These are phyloP conservation scores for Carpinus fangiana DNA, from an alignment of 306 rosid species.

Conservation along the genomic window DNA sequence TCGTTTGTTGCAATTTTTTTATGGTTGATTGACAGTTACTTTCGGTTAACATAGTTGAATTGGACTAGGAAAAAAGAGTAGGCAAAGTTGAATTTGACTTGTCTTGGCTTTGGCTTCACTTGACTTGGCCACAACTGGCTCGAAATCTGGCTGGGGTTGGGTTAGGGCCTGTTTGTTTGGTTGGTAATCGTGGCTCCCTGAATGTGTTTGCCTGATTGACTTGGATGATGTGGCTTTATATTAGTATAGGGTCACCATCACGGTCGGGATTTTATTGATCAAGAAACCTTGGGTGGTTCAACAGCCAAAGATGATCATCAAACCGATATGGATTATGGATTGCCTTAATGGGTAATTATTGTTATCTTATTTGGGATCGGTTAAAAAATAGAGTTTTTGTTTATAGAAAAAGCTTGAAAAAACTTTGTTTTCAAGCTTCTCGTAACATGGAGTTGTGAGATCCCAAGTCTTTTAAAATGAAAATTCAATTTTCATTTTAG, in stretches of 20 bases:
- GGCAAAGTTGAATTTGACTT: neutral
- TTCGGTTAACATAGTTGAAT: slow-evolving; percentile 28
- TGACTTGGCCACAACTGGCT: slow-evolving; percentile 19
- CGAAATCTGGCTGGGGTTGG: slow-evolving; percentile 6
- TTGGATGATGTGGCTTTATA: slow-evolving; percentile 20
- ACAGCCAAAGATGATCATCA: slow-evolving; percentile 32
- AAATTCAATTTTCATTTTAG: neutral
- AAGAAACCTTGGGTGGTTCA: slow-evolving; percentile 17
- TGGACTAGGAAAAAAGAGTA: too few relatives aligned
- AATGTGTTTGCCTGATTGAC: slow-evolving; percentile 22
- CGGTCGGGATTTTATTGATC: slow-evolving; percentile 31
- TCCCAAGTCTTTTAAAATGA: too few relatives aligned
- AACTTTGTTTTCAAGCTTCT: too few relatives aligned
- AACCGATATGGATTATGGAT: slow-evolving; percentile 16
- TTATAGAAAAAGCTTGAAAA: too few relatives aligned
- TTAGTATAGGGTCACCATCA: slow-evolving; percentile 25
- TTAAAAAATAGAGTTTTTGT: too few relatives aligned
- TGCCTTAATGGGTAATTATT: neutral
- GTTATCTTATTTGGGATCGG: neutral
- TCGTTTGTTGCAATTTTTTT: slow-evolving; percentile 15
- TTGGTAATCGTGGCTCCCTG: slow-evolving; percentile 24
- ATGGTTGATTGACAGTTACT: slow-evolving; percentile 33
- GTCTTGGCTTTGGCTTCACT: slow-evolving; percentile 18
- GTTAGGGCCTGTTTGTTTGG: slow-evolving; percentile 19
- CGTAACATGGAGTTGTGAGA: too few relatives aligned